These are phyloP conservation scores for Talaromyces borbonicus DNA, from an alignment of 495 filamentous ascomycete species.

Conservation along the genomic window DNA sequence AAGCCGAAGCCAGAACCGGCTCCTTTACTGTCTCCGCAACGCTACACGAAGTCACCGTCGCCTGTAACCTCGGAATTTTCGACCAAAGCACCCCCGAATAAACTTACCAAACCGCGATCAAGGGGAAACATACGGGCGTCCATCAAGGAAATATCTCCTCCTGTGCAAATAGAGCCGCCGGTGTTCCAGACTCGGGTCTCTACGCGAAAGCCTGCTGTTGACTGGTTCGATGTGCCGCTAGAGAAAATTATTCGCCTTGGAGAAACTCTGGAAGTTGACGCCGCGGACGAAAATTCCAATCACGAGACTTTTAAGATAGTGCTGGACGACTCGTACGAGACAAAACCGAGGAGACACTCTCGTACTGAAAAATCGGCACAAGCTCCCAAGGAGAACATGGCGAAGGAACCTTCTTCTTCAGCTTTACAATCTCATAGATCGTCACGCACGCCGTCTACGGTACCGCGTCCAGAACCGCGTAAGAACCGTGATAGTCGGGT, in stretches of 20 bases:
- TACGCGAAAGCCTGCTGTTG: not conserved
- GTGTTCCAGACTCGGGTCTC: not conserved
- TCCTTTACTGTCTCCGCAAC: conserved; percentile 35
- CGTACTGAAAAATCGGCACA: no score
- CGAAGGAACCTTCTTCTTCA: not conserved
- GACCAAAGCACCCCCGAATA: conserved; percentile 10
- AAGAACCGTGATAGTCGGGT: not conserved
- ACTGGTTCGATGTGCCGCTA: conserved; percentile 9
- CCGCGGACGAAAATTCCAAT: no score
- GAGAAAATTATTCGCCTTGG: conserved; percentile 5
- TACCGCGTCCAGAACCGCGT: not conserved
- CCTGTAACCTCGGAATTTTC: conserved; percentile 26
- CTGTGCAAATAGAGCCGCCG: not conserved
- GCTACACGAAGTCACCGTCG: conserved; percentile 35
- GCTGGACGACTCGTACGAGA: no score
- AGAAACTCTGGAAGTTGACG: not conserved
- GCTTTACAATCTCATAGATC: not conserved
- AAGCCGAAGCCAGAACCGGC: conserved; percentile 26
- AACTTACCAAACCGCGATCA: conserved; percentile 18
- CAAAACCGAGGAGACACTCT: no score
- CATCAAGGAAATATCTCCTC: not conserved
- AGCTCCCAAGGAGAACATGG: not conserved
- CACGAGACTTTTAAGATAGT: no score
- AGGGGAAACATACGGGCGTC: conserved; percentile 1
- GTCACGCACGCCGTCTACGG: not conserved